These are phyloP conservation scores for Kodamaea neixiangensis DNA, from an alignment of 805 yeast genomes.

Conservation along the genomic window DNA sequence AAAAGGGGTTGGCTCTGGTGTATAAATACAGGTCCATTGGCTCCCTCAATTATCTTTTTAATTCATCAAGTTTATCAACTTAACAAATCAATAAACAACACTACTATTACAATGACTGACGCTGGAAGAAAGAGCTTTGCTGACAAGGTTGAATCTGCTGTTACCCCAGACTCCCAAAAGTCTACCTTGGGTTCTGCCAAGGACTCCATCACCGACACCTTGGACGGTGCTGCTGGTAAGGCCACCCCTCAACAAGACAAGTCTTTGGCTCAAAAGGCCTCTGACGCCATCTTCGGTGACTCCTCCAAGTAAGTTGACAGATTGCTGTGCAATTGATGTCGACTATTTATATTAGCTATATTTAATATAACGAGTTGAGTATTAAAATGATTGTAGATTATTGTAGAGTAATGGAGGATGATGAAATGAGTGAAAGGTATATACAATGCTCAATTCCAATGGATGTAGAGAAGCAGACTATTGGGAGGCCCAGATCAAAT, in stretches of 20 bases:
- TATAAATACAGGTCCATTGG: conserved; percentile 1
- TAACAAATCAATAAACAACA: conserved; percentile 8
- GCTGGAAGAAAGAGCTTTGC: conserved; percentile 44
- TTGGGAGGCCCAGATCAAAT: too few relatives aligned
- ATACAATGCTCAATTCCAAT: too few relatives aligned
- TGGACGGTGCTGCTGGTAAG: conserved; percentile 41
- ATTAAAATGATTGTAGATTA: too few relatives aligned
- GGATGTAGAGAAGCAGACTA: too few relatives aligned
- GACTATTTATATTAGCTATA: not conserved
- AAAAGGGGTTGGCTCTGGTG: not conserved
- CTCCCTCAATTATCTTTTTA: not conserved
- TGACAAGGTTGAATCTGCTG: conserved; percentile 38
- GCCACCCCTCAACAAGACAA: conserved; percentile 36
- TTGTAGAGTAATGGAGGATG: too few relatives aligned
- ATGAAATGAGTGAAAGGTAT: too few relatives aligned
- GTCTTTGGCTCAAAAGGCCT: conserved; percentile 44
- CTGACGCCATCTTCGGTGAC: conserved; percentile 46
- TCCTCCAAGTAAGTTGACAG: conserved; percentile 22
- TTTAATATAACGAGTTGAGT: not conserved
- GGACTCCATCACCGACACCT: conserved; percentile 39
- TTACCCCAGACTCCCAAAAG: conserved; percentile 46
- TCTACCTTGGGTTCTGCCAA: conserved; percentile 35
- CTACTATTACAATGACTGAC: conserved; percentile 38
- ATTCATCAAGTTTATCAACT: conserved; percentile 1
- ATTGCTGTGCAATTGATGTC: not conserved